Evolutionary conservation across 164 flowering plant genomes (phyloP), one percentile per base, ranked within the genome.

Genomic region (Litsea cubeba): DNA sequence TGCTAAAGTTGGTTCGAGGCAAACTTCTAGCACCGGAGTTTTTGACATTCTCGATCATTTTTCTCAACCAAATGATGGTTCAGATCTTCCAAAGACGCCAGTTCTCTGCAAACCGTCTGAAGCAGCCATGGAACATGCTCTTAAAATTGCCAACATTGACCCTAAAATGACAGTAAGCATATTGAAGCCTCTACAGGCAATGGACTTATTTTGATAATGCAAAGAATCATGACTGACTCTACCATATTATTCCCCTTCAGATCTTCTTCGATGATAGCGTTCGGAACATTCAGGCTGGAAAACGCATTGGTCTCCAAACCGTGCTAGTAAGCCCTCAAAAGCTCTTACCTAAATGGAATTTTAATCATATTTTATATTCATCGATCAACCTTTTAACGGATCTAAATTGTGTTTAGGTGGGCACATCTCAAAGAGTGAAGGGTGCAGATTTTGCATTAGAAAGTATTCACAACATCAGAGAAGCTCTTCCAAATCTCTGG

Each of bases 401-500:
- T 40, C 12, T 68, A 18, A 40, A n/a, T 40, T n/a, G 50, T 12
- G n/a, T 46, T 63, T 72, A 95, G 99, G 91, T 96, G 30, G 99
- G 99, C 15, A 83, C 82, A 30, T 89, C 98, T 24, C 83, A 87
- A n/a, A 79, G 85, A 71, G 60, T 75, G 20, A 74, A 83, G 57
- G 95, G 97, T 24, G 97, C 85, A 32, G 99, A 96, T 85, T 82
- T 86, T 85, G 97, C 91, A 7, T 76, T 96, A 15, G 97, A 94
- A 81, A 91, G 93, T 83, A 92, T 96, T 79, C 99, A 96, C 83
- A 94, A 96, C 72, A 82, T 96, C 65, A 84, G 78, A 78, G 97
- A 94, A 78, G 98, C 97, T 69, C 65, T 96, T 74, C 98, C 99
- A 11, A 93, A 90, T 77, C 90, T 96, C 50, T 92, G 93, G 93